phyloP scores from a whole-genome alignment of 148 eudicot genomes.

The Cornus kousa region DNA sequence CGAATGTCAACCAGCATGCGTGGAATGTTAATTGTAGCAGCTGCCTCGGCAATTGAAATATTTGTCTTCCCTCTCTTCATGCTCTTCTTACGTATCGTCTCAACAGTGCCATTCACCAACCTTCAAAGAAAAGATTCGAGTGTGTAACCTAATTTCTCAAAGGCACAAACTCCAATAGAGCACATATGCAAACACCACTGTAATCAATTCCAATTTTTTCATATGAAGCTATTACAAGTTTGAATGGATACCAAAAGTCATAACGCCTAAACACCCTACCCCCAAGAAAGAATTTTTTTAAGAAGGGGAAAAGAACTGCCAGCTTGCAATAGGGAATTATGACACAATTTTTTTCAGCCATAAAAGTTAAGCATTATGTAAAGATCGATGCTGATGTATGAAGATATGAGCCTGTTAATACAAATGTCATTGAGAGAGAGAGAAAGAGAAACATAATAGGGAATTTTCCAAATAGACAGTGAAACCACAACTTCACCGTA shows the following conservation, averaged over 20 bases:
- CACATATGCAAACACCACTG: not conserved
- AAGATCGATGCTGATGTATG: not conserved
- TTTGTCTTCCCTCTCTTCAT: conserved; percentile 13
- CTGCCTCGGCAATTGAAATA: conserved; percentile 77
- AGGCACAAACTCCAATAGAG: not conserved
- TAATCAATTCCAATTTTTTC: not conserved
- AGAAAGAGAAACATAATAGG: too few relatives aligned
- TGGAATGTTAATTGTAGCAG: conserved; percentile 62
- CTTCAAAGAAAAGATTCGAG: conserved; percentile 36
- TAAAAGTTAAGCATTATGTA: not conserved
- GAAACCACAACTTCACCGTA: too few relatives aligned
- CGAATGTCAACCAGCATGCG: conserved; percentile 93
- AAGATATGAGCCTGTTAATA: too few relatives aligned
- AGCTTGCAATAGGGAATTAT: too few relatives aligned
- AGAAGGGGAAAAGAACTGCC: too few relatives aligned
- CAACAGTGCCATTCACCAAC: conserved; percentile 86
- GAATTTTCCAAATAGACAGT: too few relatives aligned
- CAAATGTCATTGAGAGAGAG: too few relatives aligned
- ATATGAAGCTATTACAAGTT: not conserved
- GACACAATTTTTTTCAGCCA: not conserved
- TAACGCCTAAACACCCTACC: not conserved
- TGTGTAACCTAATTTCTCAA: conserved; percentile 9
- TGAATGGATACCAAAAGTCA: not conserved
- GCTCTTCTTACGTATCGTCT: conserved; percentile 60
- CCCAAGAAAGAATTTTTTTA: too few relatives aligned